phyloP scores from a whole-genome alignment of 2,329 filamentous ascomycete genomes.

The Gaeumannomyces sp. region DNA sequence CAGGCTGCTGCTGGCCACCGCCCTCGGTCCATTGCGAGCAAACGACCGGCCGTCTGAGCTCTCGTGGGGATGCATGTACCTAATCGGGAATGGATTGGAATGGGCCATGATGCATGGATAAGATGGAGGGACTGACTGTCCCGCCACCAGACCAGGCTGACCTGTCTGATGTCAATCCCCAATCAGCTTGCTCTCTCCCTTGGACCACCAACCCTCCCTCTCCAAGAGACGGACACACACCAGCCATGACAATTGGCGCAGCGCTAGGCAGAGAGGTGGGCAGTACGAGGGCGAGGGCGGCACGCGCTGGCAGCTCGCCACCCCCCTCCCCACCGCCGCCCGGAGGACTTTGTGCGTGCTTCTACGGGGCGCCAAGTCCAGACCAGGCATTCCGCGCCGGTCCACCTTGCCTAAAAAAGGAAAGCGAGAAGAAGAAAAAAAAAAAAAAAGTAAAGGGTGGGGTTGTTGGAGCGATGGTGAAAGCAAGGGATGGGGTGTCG shows the following conservation, averaged over 20 bases:
- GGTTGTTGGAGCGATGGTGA: neutral
- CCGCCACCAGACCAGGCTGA: neutral
- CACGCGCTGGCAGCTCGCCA: neutral
- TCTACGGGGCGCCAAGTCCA: neutral
- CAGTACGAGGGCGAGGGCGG: neutral
- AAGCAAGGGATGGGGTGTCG: neutral
- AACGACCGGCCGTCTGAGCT: neutral
- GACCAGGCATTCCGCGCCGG: neutral
- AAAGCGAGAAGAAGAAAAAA: conserved; percentile 2
- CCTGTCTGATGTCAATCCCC: neutral
- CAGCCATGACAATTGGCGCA: neutral
- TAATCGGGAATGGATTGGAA: neutral
- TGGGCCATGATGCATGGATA: neutral
- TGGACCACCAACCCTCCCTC: neutral
- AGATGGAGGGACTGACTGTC: neutral
- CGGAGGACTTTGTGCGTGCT: too few relatives aligned
- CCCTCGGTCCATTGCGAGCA: neutral
- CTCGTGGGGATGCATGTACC: neutral
- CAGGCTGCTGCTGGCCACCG: neutral
- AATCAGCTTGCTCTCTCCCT: neutral
- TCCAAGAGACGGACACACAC: too few relatives aligned
- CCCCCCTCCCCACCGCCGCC: too few relatives aligned
- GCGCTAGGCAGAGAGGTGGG: too few relatives aligned
- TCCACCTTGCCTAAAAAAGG: neutral
- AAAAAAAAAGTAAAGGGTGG: neutral